Evolutionary conservation across 306 rosid genomes (phyloP).

Genomic region (Cicer pinnatifidum): DNA sequence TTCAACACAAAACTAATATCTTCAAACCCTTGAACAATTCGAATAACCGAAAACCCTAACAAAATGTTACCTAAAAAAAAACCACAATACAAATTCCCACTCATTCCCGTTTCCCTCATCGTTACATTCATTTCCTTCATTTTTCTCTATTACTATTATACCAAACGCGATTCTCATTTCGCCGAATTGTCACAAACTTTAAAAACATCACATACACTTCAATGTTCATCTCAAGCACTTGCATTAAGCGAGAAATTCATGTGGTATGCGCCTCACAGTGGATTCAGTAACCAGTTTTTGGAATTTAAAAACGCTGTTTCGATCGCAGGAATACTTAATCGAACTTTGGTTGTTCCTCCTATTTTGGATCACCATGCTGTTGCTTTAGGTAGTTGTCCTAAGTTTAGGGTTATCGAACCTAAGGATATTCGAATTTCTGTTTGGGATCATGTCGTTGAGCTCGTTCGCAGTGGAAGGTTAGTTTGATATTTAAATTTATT

Average conservation of each 20-base stretch:
- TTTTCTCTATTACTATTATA: conserved; percentile 51
- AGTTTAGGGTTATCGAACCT: conserved; percentile 67
- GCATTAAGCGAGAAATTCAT: conserved; percentile 59
- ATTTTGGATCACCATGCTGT: conserved; percentile 87
- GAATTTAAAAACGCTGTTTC: conserved; percentile 77
- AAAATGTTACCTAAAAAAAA: conserved; percentile 53
- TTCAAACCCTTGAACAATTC: conserved; percentile 41
- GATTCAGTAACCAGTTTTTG: conserved; percentile 86
- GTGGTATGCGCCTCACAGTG: conserved; percentile 88
- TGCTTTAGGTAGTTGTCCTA: conserved; percentile 88
- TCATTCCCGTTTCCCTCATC: conserved; percentile 48
- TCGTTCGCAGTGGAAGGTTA: conserved; percentile 63
- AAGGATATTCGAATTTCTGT: conserved; percentile 62
- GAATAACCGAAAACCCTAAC: conserved; percentile 41
- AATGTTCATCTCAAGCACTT: conserved; percentile 53
- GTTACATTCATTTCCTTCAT: conserved; percentile 45
- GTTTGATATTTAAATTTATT: neutral
- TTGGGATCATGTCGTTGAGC: conserved; percentile 81
- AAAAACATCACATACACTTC: conserved; percentile 24
- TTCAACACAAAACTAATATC: neutral
- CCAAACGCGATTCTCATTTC: conserved; percentile 37
- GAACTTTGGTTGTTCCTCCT: conserved; percentile 83
- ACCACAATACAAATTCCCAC: conserved; percentile 47
- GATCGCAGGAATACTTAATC: conserved; percentile 72
- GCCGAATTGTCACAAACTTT: conserved; percentile 33